phyloP scores from a whole-genome alignment of 106 monocot genomes.

The Acanthochlamys bracteata region DNA sequence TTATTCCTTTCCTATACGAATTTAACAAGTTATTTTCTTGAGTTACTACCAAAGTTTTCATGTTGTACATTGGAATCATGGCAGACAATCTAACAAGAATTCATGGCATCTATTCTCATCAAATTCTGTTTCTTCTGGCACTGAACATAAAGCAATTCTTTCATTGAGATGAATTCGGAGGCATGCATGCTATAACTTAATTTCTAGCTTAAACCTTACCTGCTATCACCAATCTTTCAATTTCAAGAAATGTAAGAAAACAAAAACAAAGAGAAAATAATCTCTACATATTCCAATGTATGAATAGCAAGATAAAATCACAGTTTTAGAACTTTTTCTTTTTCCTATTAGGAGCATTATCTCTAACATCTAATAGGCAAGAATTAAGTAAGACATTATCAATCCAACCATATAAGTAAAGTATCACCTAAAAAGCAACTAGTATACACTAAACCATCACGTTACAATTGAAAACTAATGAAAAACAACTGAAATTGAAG shows the following conservation, averaged over 20 bases:
- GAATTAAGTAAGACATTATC: no score
- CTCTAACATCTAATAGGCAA: no score
- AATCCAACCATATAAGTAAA: no score
- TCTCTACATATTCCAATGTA: no score
- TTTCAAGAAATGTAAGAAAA: no score
- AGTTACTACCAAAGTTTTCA: neutral
- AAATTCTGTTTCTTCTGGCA: neutral
- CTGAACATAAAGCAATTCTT: neutral
- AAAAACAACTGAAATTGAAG: neutral
- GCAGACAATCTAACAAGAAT: neutral
- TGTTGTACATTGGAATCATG: neutral
- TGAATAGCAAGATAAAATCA: no score
- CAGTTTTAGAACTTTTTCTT: no score
- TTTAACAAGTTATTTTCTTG: neutral
- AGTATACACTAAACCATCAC: neutral
- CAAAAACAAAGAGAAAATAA: no score
- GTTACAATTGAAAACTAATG: neutral
- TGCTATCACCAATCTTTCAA: no score
- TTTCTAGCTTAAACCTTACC: no score
- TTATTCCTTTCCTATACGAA: conserved; percentile 3
- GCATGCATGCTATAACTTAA: no score
- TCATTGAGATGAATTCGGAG: neutral
- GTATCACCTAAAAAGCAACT: neutral
- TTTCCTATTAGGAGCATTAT: no score
- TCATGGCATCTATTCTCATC: neutral